Base-by-base conservation (phyloP, 331 rosid species). In the Rhamnella rubrinervis region DNA sequence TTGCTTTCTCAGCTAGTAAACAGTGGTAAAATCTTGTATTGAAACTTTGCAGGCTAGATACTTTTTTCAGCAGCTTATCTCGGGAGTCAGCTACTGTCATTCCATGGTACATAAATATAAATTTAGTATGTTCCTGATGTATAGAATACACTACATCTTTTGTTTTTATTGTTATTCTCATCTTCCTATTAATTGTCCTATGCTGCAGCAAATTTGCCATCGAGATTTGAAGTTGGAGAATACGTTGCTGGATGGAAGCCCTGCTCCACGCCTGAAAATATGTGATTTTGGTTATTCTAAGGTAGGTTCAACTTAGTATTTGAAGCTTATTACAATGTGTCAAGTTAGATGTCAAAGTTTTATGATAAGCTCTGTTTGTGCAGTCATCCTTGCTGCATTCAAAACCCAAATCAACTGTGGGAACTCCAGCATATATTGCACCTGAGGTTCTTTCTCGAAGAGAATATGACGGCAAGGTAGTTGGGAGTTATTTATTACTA, bases 41-140 rank as follows among this genome's bases (percentile, higher is more conserved):
- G 46, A 68, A 53, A 26, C 57, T 59, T 83, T 71, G 40, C 91
- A 91, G 97, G 97, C 96, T 60, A 81, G 97, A 46, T 88, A 91
- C 84, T 88, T 89, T 84, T 89, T 89, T 84, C 96, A 89, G 87
- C 96, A 89, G 91, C 96, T 89, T 72, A 89, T 89, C 76, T 89
- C 96, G 1, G 96, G 96, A 71, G 96, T 89, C 74, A 79, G 73
- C 83, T 89, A 85, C 78, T 91, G 92, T 50, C 97, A 91, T 83
- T 76, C 85, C 61, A 84, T 88, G 97, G 97, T 84, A 80, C 41
- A 66, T 59, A 59, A 70, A 61, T 68, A 41, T 7, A 49, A 39
- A 52, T 57, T 4, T 19, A 53, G 51, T 41, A 17, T 15, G 66
- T 40, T 50, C n/a, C 1, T 23, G 37, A 58, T 71, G 10, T 21